Evolutionary conservation across 1,284 basidiomycete species (phyloP), one percentile per base, ranked within the genome.

Genomic region (Melampsora medusae): DNA sequence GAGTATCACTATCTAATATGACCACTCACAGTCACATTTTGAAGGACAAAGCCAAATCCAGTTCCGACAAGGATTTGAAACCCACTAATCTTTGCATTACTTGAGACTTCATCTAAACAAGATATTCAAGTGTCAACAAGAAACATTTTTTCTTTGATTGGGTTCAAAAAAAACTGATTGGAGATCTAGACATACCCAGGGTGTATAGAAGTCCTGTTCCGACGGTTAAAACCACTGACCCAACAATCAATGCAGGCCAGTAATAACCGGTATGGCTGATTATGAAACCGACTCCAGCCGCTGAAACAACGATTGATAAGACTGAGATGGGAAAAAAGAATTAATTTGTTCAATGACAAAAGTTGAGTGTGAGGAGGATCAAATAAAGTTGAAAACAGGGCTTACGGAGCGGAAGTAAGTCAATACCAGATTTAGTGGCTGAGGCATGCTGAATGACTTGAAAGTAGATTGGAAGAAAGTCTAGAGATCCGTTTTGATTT

Each of bases 131-230:
- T 3, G 53, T 59, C 17, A n/a, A 7, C 22, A n/a, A 59, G 14
- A 10, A 14, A 12, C 42, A 2, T 42, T 42, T 38, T 42, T 42
- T 12, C n/a, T 1, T 28, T n/a, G n/a, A 50, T 16, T 2, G 16
- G 50, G 19, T 56, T 14, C 10, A 12, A 38, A 38, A 38, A 9
- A 12, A 12, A 38, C 35, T 9, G 35, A 59, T 10, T 59, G 14
- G 17, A 59, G 1, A 59, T 14, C 12, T 59, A 59, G 53, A 42
- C 53, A 22, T 25, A 59, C 53, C 53, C 12, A 59, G 53, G 22
- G 53, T 59, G 53, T 59, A 28, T 59, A 59, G n/a, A 28, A 59
- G 53, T 22, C 53, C 53, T 14, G 53, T 22, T 59, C 53, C 53
- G 9, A 59, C 53, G 14, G 53, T 59, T 7, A 59, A n/a, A 22